A percentile compares a stretch with the other conserved stretches of the same genome.
Evolutionary conservation across 768 basidiomycete genomes (phyloP).

Genomic region (Lactarius psammicola): DNA sequence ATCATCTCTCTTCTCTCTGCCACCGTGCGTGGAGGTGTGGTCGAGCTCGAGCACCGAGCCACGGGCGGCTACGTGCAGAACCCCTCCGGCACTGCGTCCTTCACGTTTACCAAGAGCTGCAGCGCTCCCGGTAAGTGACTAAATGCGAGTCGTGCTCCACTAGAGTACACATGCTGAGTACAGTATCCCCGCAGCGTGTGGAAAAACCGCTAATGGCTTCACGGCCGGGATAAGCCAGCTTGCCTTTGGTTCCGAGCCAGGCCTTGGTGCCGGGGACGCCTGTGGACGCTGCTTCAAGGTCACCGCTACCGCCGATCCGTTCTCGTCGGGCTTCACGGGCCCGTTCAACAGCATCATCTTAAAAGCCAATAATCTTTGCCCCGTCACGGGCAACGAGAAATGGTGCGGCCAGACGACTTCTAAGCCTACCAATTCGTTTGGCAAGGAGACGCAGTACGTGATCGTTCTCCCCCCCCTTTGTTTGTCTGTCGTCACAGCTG

Average conservation of each 20-base stretch:
- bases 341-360: constrained; percentile 58
- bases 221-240: constrained; percentile 60
- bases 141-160: no score
- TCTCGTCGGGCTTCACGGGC: constrained; percentile 47
- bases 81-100: constrained; percentile 51
- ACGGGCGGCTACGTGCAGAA: constrained; percentile 54
- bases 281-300: constrained; percentile 61
- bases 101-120: constrained; percentile 56
- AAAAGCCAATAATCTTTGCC: constrained; percentile 49
- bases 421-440: constrained; percentile 45
- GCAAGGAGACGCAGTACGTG: constrained; percentile 49
- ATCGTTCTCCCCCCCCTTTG: background rate
- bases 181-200: constrained; percentile 45
- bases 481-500: no score
- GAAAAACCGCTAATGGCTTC: constrained; percentile 48
- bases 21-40: background rate
- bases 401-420: constrained; percentile 54
- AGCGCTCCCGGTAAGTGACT: constrained; percentile 46
- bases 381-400: constrained; percentile 46
- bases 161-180: background rate
- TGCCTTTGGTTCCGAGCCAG: constrained; percentile 51
- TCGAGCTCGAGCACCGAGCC: constrained; percentile 32
- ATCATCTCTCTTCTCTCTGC: background rate
- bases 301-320: constrained; percentile 51
- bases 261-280: constrained; percentile 53